Conservation (phyloP, 768 basidiomycete genomes). For the Boletus subparvulus region DNA sequence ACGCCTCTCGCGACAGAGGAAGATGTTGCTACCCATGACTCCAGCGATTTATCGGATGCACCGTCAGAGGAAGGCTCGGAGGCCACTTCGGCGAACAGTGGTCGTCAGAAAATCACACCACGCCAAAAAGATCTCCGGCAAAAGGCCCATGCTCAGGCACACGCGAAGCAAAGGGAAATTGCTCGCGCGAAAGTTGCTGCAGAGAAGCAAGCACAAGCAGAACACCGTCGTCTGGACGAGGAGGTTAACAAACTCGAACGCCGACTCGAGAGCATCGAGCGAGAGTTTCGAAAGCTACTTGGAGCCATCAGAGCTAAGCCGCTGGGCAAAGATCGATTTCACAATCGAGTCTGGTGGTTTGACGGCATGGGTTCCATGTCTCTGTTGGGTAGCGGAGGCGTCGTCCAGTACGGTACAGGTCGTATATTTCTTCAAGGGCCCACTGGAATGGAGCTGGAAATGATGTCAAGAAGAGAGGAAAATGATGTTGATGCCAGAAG, state of each 20-base stretch:
- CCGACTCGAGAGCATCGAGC: slow-evolving; percentile 82
- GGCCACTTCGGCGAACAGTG: slow-evolving; percentile 45
- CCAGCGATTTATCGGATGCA: slow-evolving; percentile 73
- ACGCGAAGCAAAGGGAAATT: slow-evolving; percentile 79
- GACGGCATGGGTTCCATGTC: slow-evolving; percentile 91
- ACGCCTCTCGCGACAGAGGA: slow-evolving; percentile 44
- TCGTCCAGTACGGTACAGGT: slow-evolving; percentile 83
- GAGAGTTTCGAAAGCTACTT: slow-evolving; percentile 88
- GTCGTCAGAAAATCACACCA: slow-evolving; percentile 42
- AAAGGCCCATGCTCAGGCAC: slow-evolving; percentile 53
- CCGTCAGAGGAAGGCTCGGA: slow-evolving; percentile 64
- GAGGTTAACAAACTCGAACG: slow-evolving; percentile 83
- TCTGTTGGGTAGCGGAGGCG: slow-evolving; percentile 74
- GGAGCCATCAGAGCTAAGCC: slow-evolving; percentile 86
- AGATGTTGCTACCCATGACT: slow-evolving; percentile 61
- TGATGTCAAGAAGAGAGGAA: slow-evolving; percentile 60
- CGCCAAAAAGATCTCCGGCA: slow-evolving; percentile 54
- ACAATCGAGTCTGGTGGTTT: slow-evolving; percentile 98
- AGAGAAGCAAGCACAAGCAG: slow-evolving; percentile 77
- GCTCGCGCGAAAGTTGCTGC: slow-evolving; percentile 77
- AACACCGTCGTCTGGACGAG: slow-evolving; percentile 82
- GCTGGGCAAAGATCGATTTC: slow-evolving; percentile 89
- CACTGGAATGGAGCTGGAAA: slow-evolving; percentile 73
- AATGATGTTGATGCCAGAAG: slow-evolving; percentile 56
- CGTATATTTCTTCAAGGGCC: slow-evolving; percentile 93